phyloP scores from a whole-genome alignment of 2,329 filamentous ascomycete genomes.

The Cladosporium velox region DNA sequence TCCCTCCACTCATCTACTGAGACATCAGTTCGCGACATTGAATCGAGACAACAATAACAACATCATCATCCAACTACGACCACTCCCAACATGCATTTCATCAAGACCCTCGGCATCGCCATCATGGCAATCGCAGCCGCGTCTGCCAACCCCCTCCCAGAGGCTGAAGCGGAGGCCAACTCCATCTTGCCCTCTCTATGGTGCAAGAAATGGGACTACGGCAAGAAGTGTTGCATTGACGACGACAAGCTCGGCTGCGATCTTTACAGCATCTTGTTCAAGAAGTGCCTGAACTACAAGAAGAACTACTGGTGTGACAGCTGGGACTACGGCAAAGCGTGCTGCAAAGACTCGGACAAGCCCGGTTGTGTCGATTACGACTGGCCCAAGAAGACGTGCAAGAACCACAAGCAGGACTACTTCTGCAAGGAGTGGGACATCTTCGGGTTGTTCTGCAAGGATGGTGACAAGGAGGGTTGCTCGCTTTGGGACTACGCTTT shows the following conservation, averaged over 20 bases:
- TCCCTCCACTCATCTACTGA: not conserved
- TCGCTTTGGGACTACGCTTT: not conserved
- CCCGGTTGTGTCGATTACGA: conserved; percentile 8
- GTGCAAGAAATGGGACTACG: conserved; percentile 14
- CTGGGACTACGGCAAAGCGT: conserved; percentile 7
- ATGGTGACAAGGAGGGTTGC: conserved; percentile 31
- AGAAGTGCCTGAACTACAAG: conserved; percentile 10
- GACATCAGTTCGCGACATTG: not conserved
- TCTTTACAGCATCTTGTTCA: conserved; percentile 6
- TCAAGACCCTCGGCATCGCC: conserved; percentile 8
- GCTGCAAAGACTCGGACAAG: conserved; percentile 11
- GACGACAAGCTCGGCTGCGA: conserved; percentile 9
- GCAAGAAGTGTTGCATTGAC: conserved; percentile 8
- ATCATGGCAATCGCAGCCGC: conserved; percentile 9
- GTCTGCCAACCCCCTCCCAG: conserved; percentile 12
- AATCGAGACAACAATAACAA: not conserved
- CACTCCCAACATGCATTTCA: conserved; percentile 10
- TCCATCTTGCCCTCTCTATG: not conserved
- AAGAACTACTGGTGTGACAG: conserved; percentile 13
- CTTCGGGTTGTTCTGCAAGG: conserved; percentile 26
- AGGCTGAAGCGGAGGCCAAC: conserved; percentile 2
- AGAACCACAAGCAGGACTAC: conserved; percentile 5
- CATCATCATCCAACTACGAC: conserved; percentile 2
- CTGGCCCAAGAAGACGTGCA: conserved; percentile 4
- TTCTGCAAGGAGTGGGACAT: conserved; percentile 10